Base-by-base conservation (phyloP, 495 filamentous ascomycete genomes). In the Penicillium nucicola region DNA sequence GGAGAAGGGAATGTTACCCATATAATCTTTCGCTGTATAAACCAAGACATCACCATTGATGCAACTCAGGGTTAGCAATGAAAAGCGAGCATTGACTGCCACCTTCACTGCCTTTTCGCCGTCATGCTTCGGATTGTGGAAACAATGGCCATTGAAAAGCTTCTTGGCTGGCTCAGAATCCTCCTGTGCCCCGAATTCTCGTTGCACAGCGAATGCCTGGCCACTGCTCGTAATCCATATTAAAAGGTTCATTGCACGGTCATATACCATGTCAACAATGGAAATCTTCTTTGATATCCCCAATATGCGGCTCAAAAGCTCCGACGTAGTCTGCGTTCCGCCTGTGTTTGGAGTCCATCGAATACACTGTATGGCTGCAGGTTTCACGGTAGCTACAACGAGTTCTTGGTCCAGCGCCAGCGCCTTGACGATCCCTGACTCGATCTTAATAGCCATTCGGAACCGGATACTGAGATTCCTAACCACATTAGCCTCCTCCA, bases 391-490 rank as follows among this genome's bases (percentile, higher is more conserved):
- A 8, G 93, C 90, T 34, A 99, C 92, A 32, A 99, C 78, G 25
- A 99, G 77, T 67, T 97, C 95, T 28, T 93, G 87, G 56, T 97
- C 95, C 32, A 97, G 77, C 3, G 95, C 92, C 40, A 97, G 67
- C n/a, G 86, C 90, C 56, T 78, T 81, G 25, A 83, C 83, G 53
- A 99, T 96, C 1, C 95, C 95, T 8, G 95, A 95, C 67, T 99
- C 93, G 17, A 99, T 89, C 69, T 95, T 95, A 50, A 99, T 97
- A 18, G 95, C 92, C 90, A 97, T 97, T 43, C 93, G 80, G 71
- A 99, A 97, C 15, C 89, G 84, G 37, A 97, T 76, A 52, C 83
- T 97, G 39, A 93, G 83, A 65, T 97, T 92, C 36, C 81, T 80
- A 15, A 96, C 85, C 1, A 88, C 88, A 46, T 80, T 84, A n/a